These are phyloP conservation scores for Amanita polypyramis DNA, from an alignment of 768 basidiomycete genomes.

Conservation along the genomic window DNA sequence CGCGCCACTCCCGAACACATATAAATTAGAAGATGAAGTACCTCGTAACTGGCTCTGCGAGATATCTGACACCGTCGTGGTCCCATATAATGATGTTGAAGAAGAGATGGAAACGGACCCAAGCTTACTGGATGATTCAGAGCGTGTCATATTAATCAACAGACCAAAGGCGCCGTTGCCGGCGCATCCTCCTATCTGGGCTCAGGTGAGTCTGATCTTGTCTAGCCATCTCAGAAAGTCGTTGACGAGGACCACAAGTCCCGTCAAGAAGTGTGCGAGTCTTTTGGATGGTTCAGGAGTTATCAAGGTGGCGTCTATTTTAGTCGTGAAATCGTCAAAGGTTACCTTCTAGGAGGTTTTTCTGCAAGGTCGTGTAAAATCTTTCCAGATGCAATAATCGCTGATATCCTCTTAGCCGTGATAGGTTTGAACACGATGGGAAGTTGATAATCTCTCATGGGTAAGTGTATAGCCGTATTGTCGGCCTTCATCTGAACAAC, in stretches of 20 bases:
- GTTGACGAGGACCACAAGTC: conserved; percentile 32
- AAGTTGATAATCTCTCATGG: conserved; percentile 77
- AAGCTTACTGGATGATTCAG: neutral
- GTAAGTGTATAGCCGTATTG: conserved; percentile 27
- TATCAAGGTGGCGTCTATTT: conserved; percentile 80
- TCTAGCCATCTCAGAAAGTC: neutral
- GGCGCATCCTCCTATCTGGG: conserved; percentile 31
- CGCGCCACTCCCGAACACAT: neutral
- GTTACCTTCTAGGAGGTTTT: conserved; percentile 69
- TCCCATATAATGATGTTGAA: neutral
- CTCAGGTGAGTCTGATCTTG: conserved; percentile 20
- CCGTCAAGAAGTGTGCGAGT: conserved; percentile 78
- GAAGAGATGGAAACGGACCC: neutral
- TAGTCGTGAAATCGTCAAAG: conserved; percentile 46
- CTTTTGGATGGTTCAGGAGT: conserved; percentile 61
- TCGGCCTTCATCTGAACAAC: neutral
- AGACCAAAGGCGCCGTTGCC: conserved; percentile 15
- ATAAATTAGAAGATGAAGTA: neutral
- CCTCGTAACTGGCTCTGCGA: neutral
- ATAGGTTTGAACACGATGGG: conserved; percentile 54
- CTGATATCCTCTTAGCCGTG: conserved; percentile 38
- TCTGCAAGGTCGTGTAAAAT: conserved; percentile 39
- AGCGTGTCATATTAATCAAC: conserved; percentile 4
- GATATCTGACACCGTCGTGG: neutral
- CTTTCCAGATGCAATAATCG: neutral